phyloP scores from a whole-genome alignment of 495 filamentous ascomycete species.

The Aspergillus taichungensis region DNA sequence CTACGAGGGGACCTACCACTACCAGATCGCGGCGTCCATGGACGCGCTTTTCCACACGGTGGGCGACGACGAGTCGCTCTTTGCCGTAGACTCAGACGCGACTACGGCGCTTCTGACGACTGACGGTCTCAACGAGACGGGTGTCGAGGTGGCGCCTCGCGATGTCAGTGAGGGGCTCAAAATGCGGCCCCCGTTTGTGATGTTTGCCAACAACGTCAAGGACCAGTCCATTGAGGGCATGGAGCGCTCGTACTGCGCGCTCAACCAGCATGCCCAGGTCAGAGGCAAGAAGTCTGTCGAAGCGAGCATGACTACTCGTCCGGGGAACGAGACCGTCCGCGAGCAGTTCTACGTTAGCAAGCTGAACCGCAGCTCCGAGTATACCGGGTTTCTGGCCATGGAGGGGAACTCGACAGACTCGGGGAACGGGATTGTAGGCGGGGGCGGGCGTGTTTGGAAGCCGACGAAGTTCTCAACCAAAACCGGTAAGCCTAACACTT shows the following conservation, averaged over 20 bases:
- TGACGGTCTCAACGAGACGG: constrained; percentile 50
- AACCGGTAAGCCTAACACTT: constrained; percentile 43
- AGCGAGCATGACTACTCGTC: constrained; percentile 58
- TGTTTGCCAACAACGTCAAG: constrained; percentile 68
- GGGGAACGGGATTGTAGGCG: constrained; percentile 45
- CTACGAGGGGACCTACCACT: constrained; percentile 58
- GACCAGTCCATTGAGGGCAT: constrained; percentile 55
- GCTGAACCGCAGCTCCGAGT: constrained; percentile 60
- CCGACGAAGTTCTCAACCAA: constrained; percentile 67
- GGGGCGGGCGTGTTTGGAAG: constrained; percentile 64
- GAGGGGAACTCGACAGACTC: constrained; percentile 43
- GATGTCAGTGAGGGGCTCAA: constrained; percentile 48
- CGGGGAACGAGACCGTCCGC: constrained; percentile 54
- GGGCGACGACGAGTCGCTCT: constrained; percentile 43
- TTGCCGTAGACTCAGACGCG: constrained; percentile 72
- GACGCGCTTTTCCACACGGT: constrained; percentile 62
- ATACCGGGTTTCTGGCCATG: constrained; percentile 62
- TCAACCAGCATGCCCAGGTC: constrained; percentile 54
- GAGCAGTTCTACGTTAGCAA: constrained; percentile 78
- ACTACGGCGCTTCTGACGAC: constrained; percentile 70
- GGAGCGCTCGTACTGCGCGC: constrained; percentile 64
- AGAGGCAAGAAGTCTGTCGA: constrained; percentile 44
- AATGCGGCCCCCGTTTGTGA: constrained; percentile 54
- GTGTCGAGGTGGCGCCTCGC: constrained; percentile 15
- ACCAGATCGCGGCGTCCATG: constrained; percentile 74